A percentile compares a stretch with the other conserved stretches of the same genome.
Evolutionary conservation across 2,329 filamentous ascomycete genomes (phyloP).

Genomic region (Aureobasidium sp.): DNA sequence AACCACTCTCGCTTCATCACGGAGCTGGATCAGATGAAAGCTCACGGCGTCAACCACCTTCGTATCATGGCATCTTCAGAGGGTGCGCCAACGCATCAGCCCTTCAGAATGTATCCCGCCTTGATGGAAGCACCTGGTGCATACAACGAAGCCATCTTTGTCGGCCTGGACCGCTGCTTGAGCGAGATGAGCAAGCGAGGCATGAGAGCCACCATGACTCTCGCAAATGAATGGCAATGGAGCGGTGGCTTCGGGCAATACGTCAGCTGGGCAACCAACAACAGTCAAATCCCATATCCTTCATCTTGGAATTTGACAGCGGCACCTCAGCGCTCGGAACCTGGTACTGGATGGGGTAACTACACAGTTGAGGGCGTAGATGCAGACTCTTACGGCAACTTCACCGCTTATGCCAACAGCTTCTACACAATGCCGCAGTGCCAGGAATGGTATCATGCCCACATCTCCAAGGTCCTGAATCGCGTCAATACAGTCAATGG

Average conservation of each 20-base stretch:
- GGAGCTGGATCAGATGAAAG: constrained; percentile 33
- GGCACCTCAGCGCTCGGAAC: constrained; percentile 23
- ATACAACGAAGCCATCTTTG: constrained; percentile 32
- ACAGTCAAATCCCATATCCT: constrained; percentile 29
- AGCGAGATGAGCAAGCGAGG: constrained; percentile 31
- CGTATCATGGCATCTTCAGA: constrained; percentile 33
- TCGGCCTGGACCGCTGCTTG: constrained; percentile 30
- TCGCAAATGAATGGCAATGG: constrained; percentile 33
- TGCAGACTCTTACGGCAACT: constrained; percentile 23
- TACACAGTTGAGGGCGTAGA: constrained; percentile 28
- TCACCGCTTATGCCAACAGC: constrained; percentile 24
- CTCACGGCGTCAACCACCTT: constrained; percentile 31
- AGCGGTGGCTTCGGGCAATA: constrained; percentile 31
- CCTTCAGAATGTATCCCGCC: constrained; percentile 31
- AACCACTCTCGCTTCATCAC: constrained; percentile 29
- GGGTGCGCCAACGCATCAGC: constrained; percentile 29
- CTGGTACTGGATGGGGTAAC: constrained; percentile 31
- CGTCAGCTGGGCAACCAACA: constrained; percentile 28
- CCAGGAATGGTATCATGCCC: constrained; percentile 29
- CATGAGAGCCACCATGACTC: constrained; percentile 33
- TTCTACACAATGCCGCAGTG: constrained; percentile 28
- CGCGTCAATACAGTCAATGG: constrained; percentile 30
- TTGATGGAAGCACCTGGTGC: constrained; percentile 27
- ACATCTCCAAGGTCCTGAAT: constrained; percentile 29
- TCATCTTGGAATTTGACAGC: constrained; percentile 30